Conservation (phyloP, 1,139 yeast genomes). For the Meyerozyma athensensis region DNA sequence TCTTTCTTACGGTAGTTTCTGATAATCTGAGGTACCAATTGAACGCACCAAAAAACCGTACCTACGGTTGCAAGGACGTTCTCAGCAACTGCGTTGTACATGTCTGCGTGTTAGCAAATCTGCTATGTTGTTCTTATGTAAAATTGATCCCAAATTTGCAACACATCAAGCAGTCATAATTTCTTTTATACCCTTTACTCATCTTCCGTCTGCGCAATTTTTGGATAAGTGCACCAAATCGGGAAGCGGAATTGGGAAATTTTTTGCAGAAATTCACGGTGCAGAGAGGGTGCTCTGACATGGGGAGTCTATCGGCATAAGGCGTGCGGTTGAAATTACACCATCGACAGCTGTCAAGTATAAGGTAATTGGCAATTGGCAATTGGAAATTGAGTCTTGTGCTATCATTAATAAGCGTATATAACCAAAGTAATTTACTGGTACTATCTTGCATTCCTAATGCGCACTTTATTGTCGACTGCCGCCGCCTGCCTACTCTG, state of each 20-base stretch:
- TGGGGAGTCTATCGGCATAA: no score
- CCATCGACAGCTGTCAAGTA: no score
- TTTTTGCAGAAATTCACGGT: no score
- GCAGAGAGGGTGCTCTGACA: no score
- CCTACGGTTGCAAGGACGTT: conserved; percentile 87
- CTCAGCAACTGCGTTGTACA: conserved; percentile 41
- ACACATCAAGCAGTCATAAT: no score
- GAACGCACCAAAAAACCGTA: conserved; percentile 88
- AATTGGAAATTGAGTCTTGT: no score
- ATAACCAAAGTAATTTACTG: no score
- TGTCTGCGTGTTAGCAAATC: background rate
- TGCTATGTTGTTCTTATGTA: background rate
- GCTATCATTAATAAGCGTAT: no score
- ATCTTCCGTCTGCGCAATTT: background rate
- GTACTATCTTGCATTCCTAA: no score
- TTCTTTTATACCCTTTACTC: background rate
- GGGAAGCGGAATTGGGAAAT: background rate
- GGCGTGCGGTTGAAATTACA: no score
- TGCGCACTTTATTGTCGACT: background rate
- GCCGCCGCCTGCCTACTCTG: background rate
- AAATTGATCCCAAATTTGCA: background rate
- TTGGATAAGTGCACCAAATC: background rate
- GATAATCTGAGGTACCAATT: conserved; percentile 78
- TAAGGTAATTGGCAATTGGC: no score
- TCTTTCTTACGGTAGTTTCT: conserved; percentile 69